These are phyloP conservation scores for Pleurotus tuber-regium DNA, from an alignment of 768 basidiomycete species.

Conservation along the genomic window DNA sequence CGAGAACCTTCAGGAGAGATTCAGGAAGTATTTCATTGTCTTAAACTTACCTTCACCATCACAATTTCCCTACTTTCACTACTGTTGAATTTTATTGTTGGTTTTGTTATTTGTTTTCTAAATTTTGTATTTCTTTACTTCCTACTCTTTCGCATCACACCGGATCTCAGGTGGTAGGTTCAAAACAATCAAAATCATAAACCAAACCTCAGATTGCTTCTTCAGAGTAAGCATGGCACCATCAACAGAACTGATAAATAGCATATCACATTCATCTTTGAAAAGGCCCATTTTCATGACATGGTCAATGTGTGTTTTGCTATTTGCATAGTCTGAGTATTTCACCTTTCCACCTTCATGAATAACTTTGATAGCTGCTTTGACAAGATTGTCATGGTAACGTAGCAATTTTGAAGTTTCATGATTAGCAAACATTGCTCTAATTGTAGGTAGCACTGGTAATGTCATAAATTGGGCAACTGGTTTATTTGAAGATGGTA, in stretches of 20 bases:
- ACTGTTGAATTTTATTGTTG: no score
- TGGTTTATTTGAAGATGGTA: constrained; percentile 12
- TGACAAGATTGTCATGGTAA: constrained; percentile 20
- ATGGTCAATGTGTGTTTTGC: constrained; percentile 18
- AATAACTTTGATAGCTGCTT: constrained; percentile 19
- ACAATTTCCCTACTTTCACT: no score
- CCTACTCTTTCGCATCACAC: no score
- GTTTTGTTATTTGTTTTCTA: no score
- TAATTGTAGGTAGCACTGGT: constrained; percentile 21
- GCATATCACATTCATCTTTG: constrained; percentile 21
- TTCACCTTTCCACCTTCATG: constrained; percentile 10
- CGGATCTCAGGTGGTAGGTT: constrained; percentile 21
- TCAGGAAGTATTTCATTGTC: no score
- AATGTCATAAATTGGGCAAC: constrained; percentile 21
- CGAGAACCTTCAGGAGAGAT: no score
- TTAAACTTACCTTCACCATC: no score
- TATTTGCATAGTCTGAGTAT: constrained; percentile 26
- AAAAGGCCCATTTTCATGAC: constrained; percentile 20
- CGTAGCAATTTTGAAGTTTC: constrained; percentile 20
- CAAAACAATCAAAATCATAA: constrained; percentile 20
- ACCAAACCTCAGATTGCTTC: constrained; percentile 27
- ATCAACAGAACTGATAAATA: constrained; percentile 24
- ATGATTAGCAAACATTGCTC: constrained; percentile 27
- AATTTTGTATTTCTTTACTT: no score
- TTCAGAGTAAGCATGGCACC: constrained; percentile 32